Evolutionary conservation across 23 red algal genomes (phyloP), one percentile per base, ranked within the genome.

Genomic region (Cyanidiococcus yangmingshanensis): DNA sequence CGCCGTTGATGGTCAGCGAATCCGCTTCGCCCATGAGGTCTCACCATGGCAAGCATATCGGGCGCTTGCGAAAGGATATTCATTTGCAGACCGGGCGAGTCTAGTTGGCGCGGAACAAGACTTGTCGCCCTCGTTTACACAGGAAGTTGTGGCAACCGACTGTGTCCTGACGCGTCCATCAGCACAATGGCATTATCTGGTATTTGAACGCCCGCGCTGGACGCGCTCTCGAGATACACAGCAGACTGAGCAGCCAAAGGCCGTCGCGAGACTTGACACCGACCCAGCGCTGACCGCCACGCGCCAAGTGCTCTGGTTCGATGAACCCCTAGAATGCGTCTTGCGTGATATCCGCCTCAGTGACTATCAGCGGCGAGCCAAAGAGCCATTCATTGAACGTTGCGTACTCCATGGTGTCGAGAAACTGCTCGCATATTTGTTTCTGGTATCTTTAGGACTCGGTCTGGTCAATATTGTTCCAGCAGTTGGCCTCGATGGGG

Each of bases 381-480:
- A 2, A 71, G 16, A 29, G 63, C n/a, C 63, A 29, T 35, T 71
- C 7, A 32, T 71, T 12, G n/a, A 7, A 3, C 63, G 27, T 7
- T 17, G 32, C 27, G 7, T 71, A 29, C 63, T 71, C 16, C 21
- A 25, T 25, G 27, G 3, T 7, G 63, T 30, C 16, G 63, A 71
- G 27, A 71, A 7, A 29, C 32, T 71, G 21, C 32, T 71, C 7
- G 63, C 63, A 7, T 71, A 71, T 71, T 35, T 71, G n/a, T 71
- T 71, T 71, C 63, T 71, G 7, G 63, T 35, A 2, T 71, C 63
- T 7, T 30, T 71, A 7, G 63, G 63, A 35, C 63, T 71, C 7
- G 63, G 63, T 7, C n/a, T 71, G 63, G 12, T 71, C 16, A 71
- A 71, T 35, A 25, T 71, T 25, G 27, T 71, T 7, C 63, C 63